Base-by-base conservation (phyloP, 2,329 filamentous ascomycete genomes). In the Pseudogymnoascus sp. region DNA sequence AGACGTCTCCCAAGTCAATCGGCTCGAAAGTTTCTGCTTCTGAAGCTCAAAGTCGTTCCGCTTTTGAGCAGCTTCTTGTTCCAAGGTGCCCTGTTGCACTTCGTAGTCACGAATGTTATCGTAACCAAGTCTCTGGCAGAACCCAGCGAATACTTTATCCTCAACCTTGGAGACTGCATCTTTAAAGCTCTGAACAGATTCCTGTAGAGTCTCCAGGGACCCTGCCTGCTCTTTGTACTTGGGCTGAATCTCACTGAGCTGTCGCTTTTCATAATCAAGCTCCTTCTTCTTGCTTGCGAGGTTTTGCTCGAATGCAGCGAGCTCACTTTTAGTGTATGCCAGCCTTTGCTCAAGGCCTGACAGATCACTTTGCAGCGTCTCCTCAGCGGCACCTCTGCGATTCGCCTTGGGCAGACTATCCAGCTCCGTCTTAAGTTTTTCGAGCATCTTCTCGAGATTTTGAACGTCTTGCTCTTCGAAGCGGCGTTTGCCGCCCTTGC, bases 401-500 rank as follows among this genome's bases (percentile, higher is more conserved):
- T 91, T 88, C 18, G 83, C 82, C 70, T 89, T 89, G 0, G 92
- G 91, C 41, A 99, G 79, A 61, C 86, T 86, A 55, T 85, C 82
- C 48, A 97, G 82, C 64, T 96, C 90, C 33, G 85, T 84, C 67
- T 85, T 82, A 61, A 92, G 79, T 69, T 90, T 90, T 62, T 89
- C 83, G 60, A 84, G 87, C 66, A 90, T 78, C 63, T 85, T 86
- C 67, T 86, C 82, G n/a, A 96, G 78, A 62, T 89, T 89, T 65
- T 95, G 89, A 28, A 96, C 84, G 66, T 96, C 91, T 6, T 88
- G 83, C 67, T 96, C 92, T 68, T 96, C 92, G 74, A 95, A 97
- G 58, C 88, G 83, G 61, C 90, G 86, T 64, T 90, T 88, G 61
- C 82, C 83, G 59, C 86, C 84, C 71, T 88, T 89, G 52, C 85